A percentile compares a stretch with the other conserved stretches of the same genome.
Conservation (phyloP, 1,139 yeast species). For the Insectozyma bohioensis region DNA sequence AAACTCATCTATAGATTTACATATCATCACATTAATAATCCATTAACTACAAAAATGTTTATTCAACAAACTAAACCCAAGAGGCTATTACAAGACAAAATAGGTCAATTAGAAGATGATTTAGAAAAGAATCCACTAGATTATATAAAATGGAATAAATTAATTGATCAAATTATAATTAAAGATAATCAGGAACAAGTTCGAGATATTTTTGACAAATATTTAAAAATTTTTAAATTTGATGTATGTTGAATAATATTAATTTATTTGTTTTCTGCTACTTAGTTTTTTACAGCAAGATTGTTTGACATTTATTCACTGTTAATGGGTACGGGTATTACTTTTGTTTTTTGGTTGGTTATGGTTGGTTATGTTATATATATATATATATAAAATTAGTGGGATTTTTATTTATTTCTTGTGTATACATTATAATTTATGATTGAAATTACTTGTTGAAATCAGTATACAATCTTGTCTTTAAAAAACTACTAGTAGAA, state of each 20-base stretch:
- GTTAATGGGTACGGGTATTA: neutral
- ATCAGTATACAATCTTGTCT: constrained; percentile 1
- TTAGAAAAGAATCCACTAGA: constrained; percentile 58
- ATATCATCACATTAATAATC: no score
- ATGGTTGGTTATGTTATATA: neutral
- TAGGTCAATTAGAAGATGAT: constrained; percentile 61
- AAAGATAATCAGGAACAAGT: constrained; percentile 67
- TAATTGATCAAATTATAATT: constrained; percentile 52
- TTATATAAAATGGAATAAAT: constrained; percentile 54
- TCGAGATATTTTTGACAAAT: constrained; percentile 57
- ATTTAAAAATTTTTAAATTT: constrained; percentile 64
- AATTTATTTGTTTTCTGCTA: neutral
- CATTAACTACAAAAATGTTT: constrained; percentile 17
- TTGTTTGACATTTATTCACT: neutral
- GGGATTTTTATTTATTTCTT: constrained; percentile 2
- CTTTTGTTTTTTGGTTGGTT: constrained; percentile 1
- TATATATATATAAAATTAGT: neutral
- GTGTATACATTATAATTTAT: constrained; percentile 5
- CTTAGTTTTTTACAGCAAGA: neutral
- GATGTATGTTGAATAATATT: constrained; percentile 28
- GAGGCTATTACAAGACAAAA: constrained; percentile 44
- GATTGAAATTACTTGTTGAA: constrained; percentile 2
- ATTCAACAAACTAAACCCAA: constrained; percentile 29
- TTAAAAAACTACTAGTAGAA: constrained; percentile 1
- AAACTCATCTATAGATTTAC: no score